These are phyloP conservation scores for Populus simonii DNA, from an alignment of 345 rosid species.

Conservation along the genomic window DNA sequence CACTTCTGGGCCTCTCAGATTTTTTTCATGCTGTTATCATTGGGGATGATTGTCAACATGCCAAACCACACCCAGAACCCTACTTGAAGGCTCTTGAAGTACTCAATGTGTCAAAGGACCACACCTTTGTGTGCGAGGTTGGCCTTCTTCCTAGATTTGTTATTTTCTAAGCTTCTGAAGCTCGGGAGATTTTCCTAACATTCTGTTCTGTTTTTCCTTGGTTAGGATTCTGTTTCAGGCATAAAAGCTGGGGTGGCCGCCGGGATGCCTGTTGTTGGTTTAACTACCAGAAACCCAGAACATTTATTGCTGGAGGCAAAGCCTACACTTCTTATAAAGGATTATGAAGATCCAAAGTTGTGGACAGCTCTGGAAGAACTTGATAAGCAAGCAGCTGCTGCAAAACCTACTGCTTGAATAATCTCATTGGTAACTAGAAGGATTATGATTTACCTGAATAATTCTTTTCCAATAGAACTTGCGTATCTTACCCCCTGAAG, in stretches of 20 bases:
- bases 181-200: not conserved
- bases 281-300: constrained; percentile 76
- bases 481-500: not conserved
- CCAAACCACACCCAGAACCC: constrained; percentile 86
- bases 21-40: constrained; percentile 71
- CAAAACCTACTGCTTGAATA: constrained; percentile 15
- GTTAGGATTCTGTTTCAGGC: constrained; percentile 82
- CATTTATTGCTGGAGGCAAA: constrained; percentile 57
- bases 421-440: not conserved
- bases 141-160: not conserved
- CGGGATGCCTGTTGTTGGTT: constrained; percentile 80
- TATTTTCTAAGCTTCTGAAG: not conserved
- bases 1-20: constrained; percentile 70
- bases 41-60: constrained; percentile 75
- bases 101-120: constrained; percentile 82
- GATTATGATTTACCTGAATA: not conserved
- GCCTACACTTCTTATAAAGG: constrained; percentile 68
- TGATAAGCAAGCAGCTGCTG: constrained; percentile 40
- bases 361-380: constrained; percentile 78
- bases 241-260: constrained; percentile 97
- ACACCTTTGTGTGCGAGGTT: constrained; percentile 74
- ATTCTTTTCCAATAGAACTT: not conserved
- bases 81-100: constrained; percentile 80
- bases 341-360: constrained; percentile 76
- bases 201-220: not conserved